Evolutionary conservation across 805 yeast genomes (phyloP).

Genomic region (Starmerella vaccinii): DNA sequence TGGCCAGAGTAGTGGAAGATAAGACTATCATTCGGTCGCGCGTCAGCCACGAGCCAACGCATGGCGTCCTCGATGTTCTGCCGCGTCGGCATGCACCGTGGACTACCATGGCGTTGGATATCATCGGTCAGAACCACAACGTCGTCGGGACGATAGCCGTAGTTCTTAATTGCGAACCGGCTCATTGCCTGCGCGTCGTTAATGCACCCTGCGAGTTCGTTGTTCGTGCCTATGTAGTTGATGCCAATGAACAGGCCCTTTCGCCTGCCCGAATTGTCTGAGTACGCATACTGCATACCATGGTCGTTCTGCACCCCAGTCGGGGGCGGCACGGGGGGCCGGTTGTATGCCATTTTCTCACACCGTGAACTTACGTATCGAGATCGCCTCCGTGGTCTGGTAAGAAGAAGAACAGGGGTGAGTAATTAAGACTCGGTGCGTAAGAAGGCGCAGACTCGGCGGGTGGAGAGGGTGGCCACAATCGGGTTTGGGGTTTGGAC

Average conservation of each 20-base stretch:
- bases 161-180: slow-evolving; percentile 35
- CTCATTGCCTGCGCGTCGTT: slow-evolving; percentile 50
- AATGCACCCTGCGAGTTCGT: slow-evolving; percentile 64
- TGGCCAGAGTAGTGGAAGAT: slow-evolving; percentile 83
- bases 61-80: slow-evolving; percentile 66
- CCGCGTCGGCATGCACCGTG: slow-evolving; percentile 46
- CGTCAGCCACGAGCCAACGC: slow-evolving; percentile 69
- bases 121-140: slow-evolving; percentile 37
- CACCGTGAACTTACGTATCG: background rate
- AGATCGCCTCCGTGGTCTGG: background rate
- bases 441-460: background rate
- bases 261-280: slow-evolving; percentile 58
- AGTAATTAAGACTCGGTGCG: background rate
- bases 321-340: slow-evolving; percentile 27
- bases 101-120: slow-evolving; percentile 27
- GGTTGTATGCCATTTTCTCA: slow-evolving; percentile 11
- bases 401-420: background rate
- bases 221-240: slow-evolving; percentile 58
- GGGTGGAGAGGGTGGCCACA: background rate
- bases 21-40: slow-evolving; percentile 64
- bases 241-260: slow-evolving; percentile 73
- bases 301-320: slow-evolving; percentile 30
- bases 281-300: slow-evolving; percentile 43
- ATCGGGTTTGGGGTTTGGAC: no score
- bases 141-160: slow-evolving; percentile 33